Base-by-base conservation (phyloP, 2,329 filamentous ascomycete genomes). In the Colletotrichum destructivum region DNA sequence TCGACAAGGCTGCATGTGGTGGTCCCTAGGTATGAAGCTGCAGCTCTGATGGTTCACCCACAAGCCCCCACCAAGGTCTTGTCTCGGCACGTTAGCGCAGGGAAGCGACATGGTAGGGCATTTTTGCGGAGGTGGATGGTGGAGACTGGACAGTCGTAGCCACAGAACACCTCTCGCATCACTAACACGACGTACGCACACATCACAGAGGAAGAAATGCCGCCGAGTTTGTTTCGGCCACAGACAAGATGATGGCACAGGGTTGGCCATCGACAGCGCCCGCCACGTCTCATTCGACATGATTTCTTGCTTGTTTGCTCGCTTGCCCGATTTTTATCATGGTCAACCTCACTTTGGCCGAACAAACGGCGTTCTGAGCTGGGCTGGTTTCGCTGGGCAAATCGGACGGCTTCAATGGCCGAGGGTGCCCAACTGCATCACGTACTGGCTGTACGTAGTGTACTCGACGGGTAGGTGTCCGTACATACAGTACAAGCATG, bases 1-100 rank as follows among this genome's bases (percentile, higher is more conserved):
- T 31, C 55, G 55, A 70, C 70, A 72, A 71, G 70, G 70, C 70
- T 72, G 70, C 70, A 71, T 72, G 49, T 66, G 55, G 21, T 66
- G 35, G 60, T 62, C 49, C 70, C 70, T 66, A 61, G 60, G 35
- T 62, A 49, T 61, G 60, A 69, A 64, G 69, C 66, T 68, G 69
- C 46, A 71, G 35, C 42, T 69, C 31, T 49, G 52, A 46, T 63
- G 47, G 46, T 59, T 57, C 52, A 69, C 64, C 52, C 64, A 46
- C 12, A 26, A 56, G 38, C 52, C 18, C 26, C 49, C 63, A 54
- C 64, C 44, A 47, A 69, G 47, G 59, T 71, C 54, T 51, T 57
- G 59, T 60, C 65, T 71, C 40, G 59, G 46, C 46, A 54, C 49
- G n/a, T 52, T 71, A 69, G 55, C 55, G 44, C 57, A 66, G 49